Percentiles rank a stretch among this genome's conserved stretches.
These are phyloP conservation scores for Coemansia sp. DNA, from an alignment of 192 early-diverging fungal genomes.

Conservation along the genomic window DNA sequence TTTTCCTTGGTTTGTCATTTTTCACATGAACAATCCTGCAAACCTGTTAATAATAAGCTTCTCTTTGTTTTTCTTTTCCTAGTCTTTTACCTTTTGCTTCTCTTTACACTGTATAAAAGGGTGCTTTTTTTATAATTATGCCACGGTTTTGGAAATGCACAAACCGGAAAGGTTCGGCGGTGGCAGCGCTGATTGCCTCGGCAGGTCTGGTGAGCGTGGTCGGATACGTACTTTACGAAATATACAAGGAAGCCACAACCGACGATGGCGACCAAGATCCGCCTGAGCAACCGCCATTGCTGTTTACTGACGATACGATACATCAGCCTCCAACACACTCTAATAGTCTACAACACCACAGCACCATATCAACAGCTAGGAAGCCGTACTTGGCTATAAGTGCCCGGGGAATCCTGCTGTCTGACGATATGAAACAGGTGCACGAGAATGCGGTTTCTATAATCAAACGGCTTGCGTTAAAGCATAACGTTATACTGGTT, in stretches of 20 bases:
- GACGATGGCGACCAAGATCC: slow-evolving; percentile 6
- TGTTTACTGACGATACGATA: neutral
- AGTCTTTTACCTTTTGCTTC: neutral
- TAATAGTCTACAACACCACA: too few species aligned
- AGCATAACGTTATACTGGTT: slow-evolving; percentile 30
- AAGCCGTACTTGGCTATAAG: slow-evolving; percentile 22
- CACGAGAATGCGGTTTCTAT: neutral
- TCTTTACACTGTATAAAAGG: too few species aligned
- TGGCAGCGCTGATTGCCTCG: slow-evolving; percentile 13
- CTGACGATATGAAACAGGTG: neutral
- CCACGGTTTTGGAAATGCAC: slow-evolving; percentile 14
- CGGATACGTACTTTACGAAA: slow-evolving; percentile 29
- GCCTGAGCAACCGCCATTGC: neutral
- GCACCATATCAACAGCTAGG: too few species aligned
- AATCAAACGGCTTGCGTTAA: slow-evolving; percentile 10
- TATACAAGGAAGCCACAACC: slow-evolving; percentile 17
- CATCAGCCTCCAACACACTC: too few species aligned
- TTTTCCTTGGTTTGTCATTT: too few species aligned
- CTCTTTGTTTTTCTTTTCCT: neutral
- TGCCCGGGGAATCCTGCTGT: slow-evolving; percentile 30
- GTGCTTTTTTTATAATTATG: slow-evolving; percentile 2
- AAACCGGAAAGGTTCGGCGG: slow-evolving; percentile 14
- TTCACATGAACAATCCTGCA: too few species aligned
- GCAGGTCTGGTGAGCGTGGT: slow-evolving; percentile 14
- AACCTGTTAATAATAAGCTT: neutral